Base-by-base conservation (phyloP, 495 filamentous ascomycete species). In the Penicillium odoratum region DNA sequence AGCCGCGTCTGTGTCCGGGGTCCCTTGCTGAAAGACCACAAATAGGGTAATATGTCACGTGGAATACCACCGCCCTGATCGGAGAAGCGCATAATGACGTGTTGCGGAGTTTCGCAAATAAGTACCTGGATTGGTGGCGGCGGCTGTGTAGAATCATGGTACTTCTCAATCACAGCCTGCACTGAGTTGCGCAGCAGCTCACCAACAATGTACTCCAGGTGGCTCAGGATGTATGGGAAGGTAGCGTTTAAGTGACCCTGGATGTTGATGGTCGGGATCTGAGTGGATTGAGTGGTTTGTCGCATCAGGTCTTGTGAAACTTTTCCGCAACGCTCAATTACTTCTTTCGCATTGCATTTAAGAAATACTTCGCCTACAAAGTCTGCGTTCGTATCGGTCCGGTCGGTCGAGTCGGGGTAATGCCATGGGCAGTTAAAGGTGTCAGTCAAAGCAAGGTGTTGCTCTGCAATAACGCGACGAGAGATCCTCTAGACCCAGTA, bases 1-100 rank as follows among this genome's bases (percentile, higher is more conserved):
- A 99, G 77, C 11, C 90, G 83, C 51, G 81, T 79, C 55, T 86
- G 77, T 42, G 83, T 88, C 1, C 89, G 84, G 5, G 91, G 88
- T 1, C 92, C 92, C 69, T 98, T 98, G 72, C 87, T 88, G 74
- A 97, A 99, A 15, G 91, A 94, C 94, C 94, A 99, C 9, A 99
- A 76, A 67, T 93, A 86, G 2, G 93, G 91, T n/a, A 97, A 71
- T 47, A 90, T 83, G 48, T 94, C 90, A 29, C 84, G 81, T 3
- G 91, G 88, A 42, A 99, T 89, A 18, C 94, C 94, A 51, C 94
- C 95, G 42, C 95, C 94, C 71, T 91, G 91, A 70, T 99, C 94
- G 0, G 93, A 97, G 29, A 98, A 88, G 33, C 94, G 85, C 74
- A 99, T 90, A 64, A 97, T 97, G 61, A 98, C 92, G 78, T 99